Evolutionary conservation across 2,329 filamentous ascomycete genomes (phyloP).

Genomic region (Venturia asperata): DNA sequence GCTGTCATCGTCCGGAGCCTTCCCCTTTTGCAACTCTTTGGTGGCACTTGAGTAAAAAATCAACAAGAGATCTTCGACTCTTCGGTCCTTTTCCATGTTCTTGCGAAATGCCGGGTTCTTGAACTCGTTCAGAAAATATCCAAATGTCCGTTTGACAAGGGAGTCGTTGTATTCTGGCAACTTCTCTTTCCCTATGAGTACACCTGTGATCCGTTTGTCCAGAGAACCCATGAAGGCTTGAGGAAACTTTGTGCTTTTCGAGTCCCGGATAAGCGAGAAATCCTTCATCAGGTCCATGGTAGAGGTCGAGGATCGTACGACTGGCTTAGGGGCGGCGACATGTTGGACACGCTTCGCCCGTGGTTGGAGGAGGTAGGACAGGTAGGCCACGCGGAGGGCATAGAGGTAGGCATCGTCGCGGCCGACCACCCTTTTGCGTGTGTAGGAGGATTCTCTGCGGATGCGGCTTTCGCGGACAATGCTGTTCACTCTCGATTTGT

Average conservation of each 20-base stretch:
- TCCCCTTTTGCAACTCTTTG: slow-evolving; percentile 77
- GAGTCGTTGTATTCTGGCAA: slow-evolving; percentile 85
- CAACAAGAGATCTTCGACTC: slow-evolving; percentile 84
- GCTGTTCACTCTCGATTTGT: slow-evolving; percentile 37
- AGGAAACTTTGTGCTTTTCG: slow-evolving; percentile 63
- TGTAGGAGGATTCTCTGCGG: slow-evolving; percentile 33
- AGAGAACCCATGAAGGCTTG: slow-evolving; percentile 64
- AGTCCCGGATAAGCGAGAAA: slow-evolving; percentile 61
- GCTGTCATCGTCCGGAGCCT: slow-evolving; percentile 68
- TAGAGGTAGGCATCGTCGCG: slow-evolving; percentile 83
- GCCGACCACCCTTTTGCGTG: slow-evolving; percentile 33
- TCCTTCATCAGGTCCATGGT: slow-evolving; percentile 84
- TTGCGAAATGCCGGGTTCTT: slow-evolving; percentile 84
- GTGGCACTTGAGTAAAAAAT: slow-evolving; percentile 96
- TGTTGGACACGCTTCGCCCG: slow-evolving; percentile 85
- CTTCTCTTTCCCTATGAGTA: slow-evolving; percentile 73
- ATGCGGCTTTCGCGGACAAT: slow-evolving; percentile 35
- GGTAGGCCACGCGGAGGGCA: slow-evolving; percentile 82
- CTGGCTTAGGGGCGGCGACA: slow-evolving; percentile 53
- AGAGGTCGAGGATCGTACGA: slow-evolving; percentile 62
- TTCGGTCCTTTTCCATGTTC: slow-evolving; percentile 86
- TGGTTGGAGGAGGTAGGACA: slow-evolving; percentile 88
- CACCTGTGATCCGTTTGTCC: slow-evolving; percentile 71
- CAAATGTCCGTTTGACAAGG: slow-evolving; percentile 89
- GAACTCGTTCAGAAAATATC: slow-evolving; percentile 86